Evolutionary conservation across 148 eudicot species (phyloP), one percentile per base, ranked within the genome.

Genomic region (Beta vulgaris): DNA sequence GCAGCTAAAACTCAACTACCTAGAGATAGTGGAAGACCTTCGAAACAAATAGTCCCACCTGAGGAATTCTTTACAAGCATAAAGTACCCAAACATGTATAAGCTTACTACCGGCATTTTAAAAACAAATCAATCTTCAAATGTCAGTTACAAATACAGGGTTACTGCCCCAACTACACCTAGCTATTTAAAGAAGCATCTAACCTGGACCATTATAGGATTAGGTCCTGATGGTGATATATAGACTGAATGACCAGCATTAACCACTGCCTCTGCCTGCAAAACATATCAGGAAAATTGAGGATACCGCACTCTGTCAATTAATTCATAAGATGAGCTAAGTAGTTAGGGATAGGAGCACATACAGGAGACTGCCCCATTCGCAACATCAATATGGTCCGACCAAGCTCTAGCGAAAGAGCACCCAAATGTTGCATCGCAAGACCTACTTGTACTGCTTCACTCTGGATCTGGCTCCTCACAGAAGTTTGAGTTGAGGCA

Each of bases 141-240:
- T 29, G 16, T 57, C 36, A 15, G 23, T 7, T 51, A 40, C 29
- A 53, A 28, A 26, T 12, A 9, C 44, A 70, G 15, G 26, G 16
- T 34, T 44, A 31, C 55, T 44, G 6, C 12, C 43, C 28, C 26
- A 71, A 53, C 62, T 36, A 36, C 46, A 13, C 3, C 48, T 21
- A 31, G 16, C 49, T 29, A 19, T 46, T 46, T 10, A 29, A 70
- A 12, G 23, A n/a, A 71, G 15, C 58, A 36, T 86, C 86, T 68
- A 82, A 95, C 99, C 99, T 95, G 99, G 53, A 88, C 99, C 99
- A 96, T 96, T 55, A 96, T 79, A 62, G 98, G 99, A 84, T 92
- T 92, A 15, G 99, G 99, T 68, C 98, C 97, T 0, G 89, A 81
- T 34, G 92, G 87, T 49, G 99, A 92, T 78, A 96, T 87, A 68